phyloP scores from a whole-genome alignment of 306 rosid genomes.

The Acacia confusa region DNA sequence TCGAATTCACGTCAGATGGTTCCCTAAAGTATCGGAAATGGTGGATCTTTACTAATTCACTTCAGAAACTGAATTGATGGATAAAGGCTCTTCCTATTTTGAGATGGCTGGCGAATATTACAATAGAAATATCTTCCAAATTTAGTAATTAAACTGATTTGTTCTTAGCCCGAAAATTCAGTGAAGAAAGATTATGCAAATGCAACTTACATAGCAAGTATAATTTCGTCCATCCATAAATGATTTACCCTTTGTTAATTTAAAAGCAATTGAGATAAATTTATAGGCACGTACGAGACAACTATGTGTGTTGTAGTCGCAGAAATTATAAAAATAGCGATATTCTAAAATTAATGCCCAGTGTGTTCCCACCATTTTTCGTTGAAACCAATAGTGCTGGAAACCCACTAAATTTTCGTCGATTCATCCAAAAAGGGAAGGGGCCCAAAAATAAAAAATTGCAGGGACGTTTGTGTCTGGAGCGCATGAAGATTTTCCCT shows the following conservation, averaged over 20 bases:
- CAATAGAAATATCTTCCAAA: background rate
- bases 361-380: background rate
- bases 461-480: background rate
- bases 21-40: background rate
- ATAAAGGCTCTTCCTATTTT: background rate
- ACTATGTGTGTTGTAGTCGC: background rate
- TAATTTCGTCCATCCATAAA: background rate
- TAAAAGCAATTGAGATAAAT: background rate
- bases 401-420: background rate
- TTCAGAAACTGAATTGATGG: background rate
- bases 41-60: background rate
- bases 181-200: background rate
- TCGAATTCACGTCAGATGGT: slow-evolving; percentile 14
- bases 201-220: background rate
- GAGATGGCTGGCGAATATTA: background rate
- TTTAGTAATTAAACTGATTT: background rate
- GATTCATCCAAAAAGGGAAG: background rate
- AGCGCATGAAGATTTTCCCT: slow-evolving; percentile 16
- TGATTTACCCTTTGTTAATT: background rate
- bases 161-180: background rate
- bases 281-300: background rate
- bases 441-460: background rate
- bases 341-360: background rate
- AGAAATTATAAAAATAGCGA: background rate
- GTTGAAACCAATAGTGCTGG: background rate